A percentile compares a stretch with the other conserved stretches of the same genome.
Conservation (phyloP, 495 filamentous ascomycete genomes). For the Corynascus novoguineensis region DNA sequence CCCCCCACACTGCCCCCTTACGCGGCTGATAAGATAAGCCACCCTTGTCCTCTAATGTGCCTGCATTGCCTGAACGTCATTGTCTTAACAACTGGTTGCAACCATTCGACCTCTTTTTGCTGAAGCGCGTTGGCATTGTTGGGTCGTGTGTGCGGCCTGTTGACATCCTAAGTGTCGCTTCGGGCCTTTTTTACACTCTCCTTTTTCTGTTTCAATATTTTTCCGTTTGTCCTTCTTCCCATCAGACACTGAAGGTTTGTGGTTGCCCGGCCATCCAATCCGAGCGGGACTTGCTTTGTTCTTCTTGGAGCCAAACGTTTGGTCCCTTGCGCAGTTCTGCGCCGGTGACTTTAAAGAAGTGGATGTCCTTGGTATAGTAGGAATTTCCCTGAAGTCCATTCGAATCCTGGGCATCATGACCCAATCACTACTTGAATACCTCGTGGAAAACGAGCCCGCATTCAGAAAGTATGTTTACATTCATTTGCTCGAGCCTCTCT, state of each 20-base stretch:
- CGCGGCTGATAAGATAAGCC: constrained; percentile 22
- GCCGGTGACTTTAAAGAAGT: neutral
- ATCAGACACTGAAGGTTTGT: neutral
- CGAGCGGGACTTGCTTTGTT: neutral
- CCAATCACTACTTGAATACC: constrained; percentile 38
- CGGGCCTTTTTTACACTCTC: neutral
- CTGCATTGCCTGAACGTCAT: constrained; percentile 10
- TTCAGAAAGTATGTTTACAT: constrained; percentile 37
- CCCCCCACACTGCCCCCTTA: no score
- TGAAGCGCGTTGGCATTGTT: neutral
- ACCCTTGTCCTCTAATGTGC: neutral
- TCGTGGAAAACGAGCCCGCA: constrained; percentile 40
- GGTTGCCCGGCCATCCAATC: neutral
- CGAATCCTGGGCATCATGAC: neutral
- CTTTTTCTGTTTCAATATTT: neutral
- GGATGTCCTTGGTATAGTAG: neutral
- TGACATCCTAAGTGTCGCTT: neutral
- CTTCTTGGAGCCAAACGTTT: neutral
- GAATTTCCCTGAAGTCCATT: no score
- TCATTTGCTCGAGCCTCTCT: neutral
- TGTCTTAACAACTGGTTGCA: neutral
- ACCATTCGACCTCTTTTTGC: neutral
- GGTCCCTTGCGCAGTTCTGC: neutral
- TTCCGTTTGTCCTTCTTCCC: neutral
- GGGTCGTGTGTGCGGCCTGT: constrained; percentile 6